Base-by-base conservation (phyloP, 2,329 filamentous ascomycete genomes). In the Fusarium bactridioides region DNA sequence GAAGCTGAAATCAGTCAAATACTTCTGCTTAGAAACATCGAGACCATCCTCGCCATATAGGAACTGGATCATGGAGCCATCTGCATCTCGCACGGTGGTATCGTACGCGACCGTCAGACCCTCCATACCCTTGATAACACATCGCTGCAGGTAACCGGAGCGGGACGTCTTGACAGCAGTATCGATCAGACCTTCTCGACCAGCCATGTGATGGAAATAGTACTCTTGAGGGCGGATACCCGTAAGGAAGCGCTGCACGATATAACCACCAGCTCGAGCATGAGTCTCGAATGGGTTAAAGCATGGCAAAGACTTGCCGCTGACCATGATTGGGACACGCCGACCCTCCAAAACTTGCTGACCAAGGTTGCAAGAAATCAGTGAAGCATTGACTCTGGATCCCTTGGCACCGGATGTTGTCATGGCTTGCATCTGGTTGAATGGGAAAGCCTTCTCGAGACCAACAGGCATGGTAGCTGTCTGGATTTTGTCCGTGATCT, bases 201-300 rank as follows among this genome's bases (percentile, higher is more conserved):
- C 97, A 79, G 95, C 96, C 97, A 99, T 99, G 82, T 97, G 94
- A 88, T 99, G 96, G 86, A 99, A 99, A 82, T 95, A 99, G 82
- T 98, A 99, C 81, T 99, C 97, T 79, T 99, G 96, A 9, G 96
- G 96, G 61, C 95, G 91, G 69, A 99, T 96, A 67, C 96, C 96
- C 29, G 97, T 99, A 86, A 99, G 92, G 89, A 99, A 99, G 80
- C 96, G 94, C 79, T 97, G 94, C 55, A 93, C 93, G 73, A 99
- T 93, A 82, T 97, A 99, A 23, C 96, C 96, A 77, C 95, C 95
- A 57, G 96, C 96, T 75, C 94, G 89, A 11, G 97, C 89, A 74
- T 94, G 90, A 2, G 95, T 95, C 76, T 99, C 96, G 78, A 93
- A 98, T 2, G 95, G 93, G 78, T 91, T 93, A 84, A 98, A 99